Evolutionary conservation across 163 green algal species (phyloP), one percentile per base, ranked within the genome.

Genomic region (Coccomyxa subellipsoidea): DNA sequence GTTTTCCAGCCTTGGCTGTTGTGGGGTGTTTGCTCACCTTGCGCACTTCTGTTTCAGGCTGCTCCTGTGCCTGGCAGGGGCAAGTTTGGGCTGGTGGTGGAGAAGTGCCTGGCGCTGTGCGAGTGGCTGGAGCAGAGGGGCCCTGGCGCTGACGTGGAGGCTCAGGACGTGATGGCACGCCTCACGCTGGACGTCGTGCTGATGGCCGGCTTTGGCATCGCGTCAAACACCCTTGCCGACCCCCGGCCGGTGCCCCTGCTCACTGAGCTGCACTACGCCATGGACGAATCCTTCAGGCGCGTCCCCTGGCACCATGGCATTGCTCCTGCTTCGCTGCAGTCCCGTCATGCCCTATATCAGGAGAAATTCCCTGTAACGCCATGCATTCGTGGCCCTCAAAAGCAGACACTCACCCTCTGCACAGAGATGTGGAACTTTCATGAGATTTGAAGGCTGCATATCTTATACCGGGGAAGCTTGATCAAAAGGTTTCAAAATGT

Each of bases 281-380:
- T 78, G 36, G 72, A 78, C n/a, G 72, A 78, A 31, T 59, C 37
- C 72, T 78, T 59, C 72, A 78, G 72, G 72, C 31, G 47, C 27
- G 29, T 73, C 66, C 18, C 18, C 23, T n/a, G n/a, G 15, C 5
- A 21, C 47, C 47, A 59, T 21, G 47, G n/a, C n/a, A n/a, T n/a
- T n/a, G n/a, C n/a, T n/a, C n/a, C n/a, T n/a, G n/a, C n/a, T n/a
- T n/a, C n/a, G n/a, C n/a, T n/a, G n/a, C n/a, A 66, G 47, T 18
- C 47, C 47, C 18, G 47, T 66, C 47, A 66, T 66, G 47, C 47
- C 47, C 47, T n/a, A n/a, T n/a, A n/a, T n/a, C n/a, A n/a, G n/a
- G n/a, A n/a, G n/a, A n/a, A n/a, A n/a, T n/a, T n/a, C n/a, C n/a
- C n/a, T n/a, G n/a, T n/a, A n/a, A n/a, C n/a, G n/a, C n/a, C n/a